Conservation (phyloP, 2,329 filamentous ascomycete species). For the Ceratocystis cubensis region DNA sequence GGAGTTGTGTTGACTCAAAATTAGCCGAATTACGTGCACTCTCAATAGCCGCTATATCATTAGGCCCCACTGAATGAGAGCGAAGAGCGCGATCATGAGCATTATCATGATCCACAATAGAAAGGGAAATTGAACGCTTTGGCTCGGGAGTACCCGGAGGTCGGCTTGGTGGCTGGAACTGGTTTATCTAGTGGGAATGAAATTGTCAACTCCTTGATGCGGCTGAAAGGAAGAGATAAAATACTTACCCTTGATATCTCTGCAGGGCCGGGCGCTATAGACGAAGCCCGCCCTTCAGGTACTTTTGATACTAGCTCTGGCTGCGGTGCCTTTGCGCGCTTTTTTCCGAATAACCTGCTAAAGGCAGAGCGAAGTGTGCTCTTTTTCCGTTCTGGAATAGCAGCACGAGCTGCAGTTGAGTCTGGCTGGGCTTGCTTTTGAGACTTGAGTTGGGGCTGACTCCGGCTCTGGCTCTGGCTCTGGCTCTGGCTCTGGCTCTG, state of each 20-base stretch:
- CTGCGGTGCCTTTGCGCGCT: slow-evolving; percentile 32
- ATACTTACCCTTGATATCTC: slow-evolving; percentile 10
- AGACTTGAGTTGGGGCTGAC: neutral
- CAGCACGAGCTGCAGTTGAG: slow-evolving; percentile 20
- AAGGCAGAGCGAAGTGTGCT: slow-evolving; percentile 45
- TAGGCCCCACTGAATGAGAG: slow-evolving; percentile 48
- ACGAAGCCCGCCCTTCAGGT: neutral
- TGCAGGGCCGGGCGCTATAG: neutral
- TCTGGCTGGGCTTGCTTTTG: slow-evolving; percentile 22
- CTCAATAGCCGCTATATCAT: slow-evolving; percentile 42
- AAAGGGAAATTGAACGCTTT: slow-evolving; percentile 46
- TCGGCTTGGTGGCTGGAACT: neutral
- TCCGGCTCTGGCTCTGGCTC: neutral
- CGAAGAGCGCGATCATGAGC: slow-evolving; percentile 49
- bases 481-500: neutral
- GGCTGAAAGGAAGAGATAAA: too few relatives aligned
- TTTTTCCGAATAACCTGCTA: slow-evolving; percentile 46
- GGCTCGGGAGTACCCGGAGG: slow-evolving; percentile 26
- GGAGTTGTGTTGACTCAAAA: slow-evolving; percentile 28
- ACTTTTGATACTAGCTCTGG: slow-evolving; percentile 23
- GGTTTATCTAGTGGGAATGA: neutral
- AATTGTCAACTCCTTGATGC: neutral
- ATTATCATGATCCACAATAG: slow-evolving; percentile 48
- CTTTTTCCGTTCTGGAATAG: slow-evolving; percentile 40
- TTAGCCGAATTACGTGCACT: slow-evolving; percentile 43